These are phyloP conservation scores for Powellomyces hirtus DNA, from an alignment of 192 early-diverging fungal genomes.

Conservation along the genomic window DNA sequence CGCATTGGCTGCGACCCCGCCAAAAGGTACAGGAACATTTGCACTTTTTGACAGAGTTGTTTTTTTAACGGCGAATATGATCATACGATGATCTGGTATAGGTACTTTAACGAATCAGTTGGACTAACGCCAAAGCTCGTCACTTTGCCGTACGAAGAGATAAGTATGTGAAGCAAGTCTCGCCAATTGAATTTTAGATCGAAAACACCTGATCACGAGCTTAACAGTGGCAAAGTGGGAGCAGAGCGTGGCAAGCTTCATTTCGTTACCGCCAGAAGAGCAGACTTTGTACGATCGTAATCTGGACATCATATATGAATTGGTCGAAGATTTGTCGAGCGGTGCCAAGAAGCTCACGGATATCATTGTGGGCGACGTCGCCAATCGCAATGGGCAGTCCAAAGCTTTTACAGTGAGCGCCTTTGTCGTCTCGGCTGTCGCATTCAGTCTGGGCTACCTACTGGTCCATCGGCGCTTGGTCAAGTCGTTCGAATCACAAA, in stretches of 20 bases:
- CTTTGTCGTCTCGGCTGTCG: not conserved
- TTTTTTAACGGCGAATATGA: not conserved
- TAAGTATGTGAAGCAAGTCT: not conserved
- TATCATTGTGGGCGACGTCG: not conserved
- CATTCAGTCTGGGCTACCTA: not conserved
- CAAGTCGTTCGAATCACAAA: not conserved
- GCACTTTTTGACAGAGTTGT: not conserved
- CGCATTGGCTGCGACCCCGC: not conserved
- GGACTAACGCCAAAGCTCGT: not conserved
- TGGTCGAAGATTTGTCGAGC: not conserved
- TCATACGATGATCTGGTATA: not conserved
- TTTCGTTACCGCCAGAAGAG: not conserved
- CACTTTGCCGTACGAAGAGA: not conserved
- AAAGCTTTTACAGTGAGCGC: not conserved
- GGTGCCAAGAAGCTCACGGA: not conserved
- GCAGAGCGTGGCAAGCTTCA: not conserved
- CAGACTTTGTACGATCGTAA: not conserved
- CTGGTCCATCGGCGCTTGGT: not conserved
- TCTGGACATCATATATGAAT: not conserved
- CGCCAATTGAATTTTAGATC: too few species aligned
- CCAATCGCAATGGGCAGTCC: not conserved
- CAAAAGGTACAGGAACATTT: not conserved
- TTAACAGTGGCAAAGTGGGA: conserved; percentile 2
- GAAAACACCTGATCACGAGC: too few species aligned
- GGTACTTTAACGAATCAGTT: not conserved